These are phyloP conservation scores for Fulvia fulva DNA, from an alignment of 2,329 filamentous ascomycete species.

Conservation along the genomic window DNA sequence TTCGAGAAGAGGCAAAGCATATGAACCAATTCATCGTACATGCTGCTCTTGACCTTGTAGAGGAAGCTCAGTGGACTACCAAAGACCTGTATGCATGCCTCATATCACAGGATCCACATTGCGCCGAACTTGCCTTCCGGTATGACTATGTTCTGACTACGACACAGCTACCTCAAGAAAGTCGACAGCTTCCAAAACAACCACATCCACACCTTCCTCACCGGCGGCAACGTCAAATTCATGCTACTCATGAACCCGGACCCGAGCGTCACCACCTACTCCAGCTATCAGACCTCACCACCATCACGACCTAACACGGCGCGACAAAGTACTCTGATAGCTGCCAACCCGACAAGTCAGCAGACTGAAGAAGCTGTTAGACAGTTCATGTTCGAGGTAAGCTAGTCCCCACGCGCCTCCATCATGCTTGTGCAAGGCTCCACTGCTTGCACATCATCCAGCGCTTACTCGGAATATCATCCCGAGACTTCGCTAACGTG, in stretches of 20 bases:
- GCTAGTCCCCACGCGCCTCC: not conserved
- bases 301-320: constrained; percentile 29
- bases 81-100: constrained; percentile 65
- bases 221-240: constrained; percentile 87
- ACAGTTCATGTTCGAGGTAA: constrained; percentile 78
- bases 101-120: not conserved
- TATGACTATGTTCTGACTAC: not conserved
- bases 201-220: constrained; percentile 87
- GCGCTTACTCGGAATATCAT: not conserved
- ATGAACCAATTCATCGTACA: constrained; percentile 98
- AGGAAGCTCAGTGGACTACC: constrained; percentile 91
- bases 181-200: constrained; percentile 96
- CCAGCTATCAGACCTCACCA: constrained; percentile 28
- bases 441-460: not conserved
- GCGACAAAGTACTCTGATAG: constrained; percentile 33
- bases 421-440: not conserved
- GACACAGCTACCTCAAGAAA: constrained; percentile 81
- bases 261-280: constrained; percentile 33
- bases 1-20: constrained; percentile 81
- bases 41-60: constrained; percentile 87
- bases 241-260: constrained; percentile 84
- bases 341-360: constrained; percentile 72
- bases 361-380: constrained; percentile 94
- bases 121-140: not conserved
- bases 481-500: constrained; percentile 3